phyloP scores from a whole-genome alignment of 2,329 filamentous ascomycete species.

The Arthrobotrys megalospora region DNA sequence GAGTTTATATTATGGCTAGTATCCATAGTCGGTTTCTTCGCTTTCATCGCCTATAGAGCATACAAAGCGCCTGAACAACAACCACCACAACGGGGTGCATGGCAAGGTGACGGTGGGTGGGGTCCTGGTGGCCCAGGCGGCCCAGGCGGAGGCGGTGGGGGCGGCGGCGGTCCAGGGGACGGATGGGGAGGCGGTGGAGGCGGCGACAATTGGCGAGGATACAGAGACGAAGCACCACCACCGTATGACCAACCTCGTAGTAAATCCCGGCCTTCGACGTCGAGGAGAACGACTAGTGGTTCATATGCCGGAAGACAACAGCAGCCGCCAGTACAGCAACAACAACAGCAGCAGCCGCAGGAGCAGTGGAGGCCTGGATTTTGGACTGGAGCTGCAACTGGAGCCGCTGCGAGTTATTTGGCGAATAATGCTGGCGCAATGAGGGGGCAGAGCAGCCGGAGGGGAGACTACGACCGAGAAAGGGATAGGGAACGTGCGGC shows the following conservation, averaged over 20 bases:
- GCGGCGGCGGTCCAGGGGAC: conserved; percentile 44
- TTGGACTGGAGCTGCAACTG: conserved; percentile 57
- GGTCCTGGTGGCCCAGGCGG: conserved; percentile 11
- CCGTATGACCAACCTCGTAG: conserved; percentile 44
- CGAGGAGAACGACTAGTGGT: conserved; percentile 32
- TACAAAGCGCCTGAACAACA: conserved; percentile 45
- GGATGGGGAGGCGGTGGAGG: conserved; percentile 56
- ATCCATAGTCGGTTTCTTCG: conserved; percentile 55
- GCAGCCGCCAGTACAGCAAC: conserved; percentile 3
- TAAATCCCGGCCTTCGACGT: conserved; percentile 37
- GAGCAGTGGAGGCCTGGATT: conserved; percentile 58
- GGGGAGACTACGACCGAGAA: conserved; percentile 31
- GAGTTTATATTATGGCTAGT: conserved; percentile 55
- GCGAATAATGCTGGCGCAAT: conserved; percentile 27
- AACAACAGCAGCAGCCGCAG: conserved; percentile 23
- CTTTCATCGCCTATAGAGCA: conserved; percentile 51
- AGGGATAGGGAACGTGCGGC: conserved; percentile 24
- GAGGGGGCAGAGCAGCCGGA: conserved; percentile 16
- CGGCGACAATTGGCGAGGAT: conserved; percentile 55
- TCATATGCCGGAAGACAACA: conserved; percentile 28
- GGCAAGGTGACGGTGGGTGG: conserved; percentile 29
- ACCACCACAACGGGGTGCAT: conserved; percentile 39
- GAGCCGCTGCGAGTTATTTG: conserved; percentile 44
- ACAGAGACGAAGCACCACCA: conserved; percentile 53
- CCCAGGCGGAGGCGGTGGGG: background rate